Evolutionary conservation across 1,139 yeast genomes (phyloP).

Genomic region (Wickerhamomyces sp.): DNA sequence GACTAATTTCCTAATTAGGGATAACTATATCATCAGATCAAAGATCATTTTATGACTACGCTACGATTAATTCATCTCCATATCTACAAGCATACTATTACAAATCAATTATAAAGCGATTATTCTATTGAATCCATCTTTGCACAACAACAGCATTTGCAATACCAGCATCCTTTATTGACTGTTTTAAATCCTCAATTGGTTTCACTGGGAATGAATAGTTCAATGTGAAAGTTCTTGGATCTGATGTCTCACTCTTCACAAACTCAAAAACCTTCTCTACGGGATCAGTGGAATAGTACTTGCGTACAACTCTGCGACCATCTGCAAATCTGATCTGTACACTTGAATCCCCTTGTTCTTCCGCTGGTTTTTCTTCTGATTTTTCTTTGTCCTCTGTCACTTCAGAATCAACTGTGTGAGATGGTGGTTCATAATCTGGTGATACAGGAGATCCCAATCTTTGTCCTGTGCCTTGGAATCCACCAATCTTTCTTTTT

Average conservation of each 20-base stretch:
- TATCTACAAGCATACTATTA: too few relatives aligned
- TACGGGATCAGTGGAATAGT: constrained; percentile 66
- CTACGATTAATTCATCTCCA: too few relatives aligned
- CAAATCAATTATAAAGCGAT: too few relatives aligned
- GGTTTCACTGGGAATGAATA: constrained; percentile 83
- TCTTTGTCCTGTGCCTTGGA: constrained; percentile 79
- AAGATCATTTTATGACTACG: too few relatives aligned
- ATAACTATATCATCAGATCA: too few relatives aligned
- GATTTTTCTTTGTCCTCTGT: constrained; percentile 14
- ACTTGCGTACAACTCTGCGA: constrained; percentile 57
- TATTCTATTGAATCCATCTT: constrained; percentile 46
- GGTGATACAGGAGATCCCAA: constrained; percentile 90
- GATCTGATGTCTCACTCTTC: constrained; percentile 37
- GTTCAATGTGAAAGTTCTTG: constrained; percentile 56
- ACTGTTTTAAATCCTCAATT: constrained; percentile 50
- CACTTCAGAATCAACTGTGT: constrained; percentile 15
- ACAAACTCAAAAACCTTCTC: constrained; percentile 68
- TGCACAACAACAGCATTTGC: constrained; percentile 88
- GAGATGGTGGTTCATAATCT: constrained; percentile 33
- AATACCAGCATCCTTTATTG: constrained; percentile 72
- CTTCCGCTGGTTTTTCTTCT: constrained; percentile 24
- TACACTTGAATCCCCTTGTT: constrained; percentile 67
- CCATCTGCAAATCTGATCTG: constrained; percentile 90
- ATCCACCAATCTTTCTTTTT: constrained; percentile 64
- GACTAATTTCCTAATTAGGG: too few relatives aligned